phyloP scores from a whole-genome alignment of 73 alveolate species.

The Tetrahymena malaccensis region DNA sequence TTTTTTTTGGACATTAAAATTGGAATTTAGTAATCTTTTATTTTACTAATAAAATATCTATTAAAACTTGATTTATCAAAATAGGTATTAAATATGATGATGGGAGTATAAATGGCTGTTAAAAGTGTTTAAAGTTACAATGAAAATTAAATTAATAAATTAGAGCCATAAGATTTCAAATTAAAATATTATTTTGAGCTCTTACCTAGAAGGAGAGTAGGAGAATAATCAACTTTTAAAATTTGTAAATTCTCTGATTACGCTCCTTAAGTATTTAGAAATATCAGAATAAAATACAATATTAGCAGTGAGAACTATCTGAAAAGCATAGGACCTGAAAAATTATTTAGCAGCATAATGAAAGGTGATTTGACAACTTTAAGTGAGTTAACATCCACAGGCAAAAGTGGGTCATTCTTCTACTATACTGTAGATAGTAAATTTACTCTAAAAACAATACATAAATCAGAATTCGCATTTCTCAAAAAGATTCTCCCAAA shows the following conservation, averaged over 20 bases:
- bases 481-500: slow-evolving; percentile 75
- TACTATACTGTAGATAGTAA: slow-evolving; percentile 97
- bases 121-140: slow-evolving; percentile 31
- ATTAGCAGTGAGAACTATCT: slow-evolving; percentile 58
- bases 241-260: slow-evolving; percentile 73
- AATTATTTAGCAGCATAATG: slow-evolving; percentile 29
- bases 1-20: slow-evolving; percentile 58
- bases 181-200: slow-evolving; percentile 58
- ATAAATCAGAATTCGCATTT: slow-evolving; percentile 76
- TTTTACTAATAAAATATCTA: background rate
- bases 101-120: slow-evolving; percentile 85
- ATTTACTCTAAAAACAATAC: slow-evolving; percentile 86
- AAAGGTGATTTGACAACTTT: slow-evolving; percentile 38
- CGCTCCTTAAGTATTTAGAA: slow-evolving; percentile 80
- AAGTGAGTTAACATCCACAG: slow-evolving; percentile 59
- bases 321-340: slow-evolving; percentile 69
- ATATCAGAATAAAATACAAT: slow-evolving; percentile 59
- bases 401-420: slow-evolving; percentile 96
- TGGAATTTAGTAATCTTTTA: slow-evolving; percentile 45
- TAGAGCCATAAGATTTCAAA: slow-evolving; percentile 55
- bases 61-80: background rate
- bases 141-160: slow-evolving; percentile 42
- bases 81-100: slow-evolving; percentile 70
- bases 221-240: slow-evolving; percentile 56
- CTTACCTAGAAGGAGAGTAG: slow-evolving; percentile 58